Conservation (phyloP, 2,329 filamentous ascomycete species). For the Zalaria obscura region DNA sequence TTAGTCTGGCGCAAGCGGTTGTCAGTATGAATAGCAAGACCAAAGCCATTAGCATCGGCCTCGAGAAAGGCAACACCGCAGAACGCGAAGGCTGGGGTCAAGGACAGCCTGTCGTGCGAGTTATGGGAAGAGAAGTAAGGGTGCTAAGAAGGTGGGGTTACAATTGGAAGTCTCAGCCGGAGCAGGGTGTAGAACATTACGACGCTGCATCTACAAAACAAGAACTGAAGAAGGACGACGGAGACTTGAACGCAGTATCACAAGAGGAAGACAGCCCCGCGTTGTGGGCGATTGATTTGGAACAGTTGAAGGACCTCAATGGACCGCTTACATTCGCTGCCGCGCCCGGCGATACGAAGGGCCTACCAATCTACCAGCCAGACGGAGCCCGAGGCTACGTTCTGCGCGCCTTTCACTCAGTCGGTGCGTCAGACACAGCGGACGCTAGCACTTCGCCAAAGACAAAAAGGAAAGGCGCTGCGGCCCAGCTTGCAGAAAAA, state of each 20-base stretch:
- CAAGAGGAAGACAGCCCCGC: slow-evolving; percentile 27
- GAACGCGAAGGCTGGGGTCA: slow-evolving; percentile 60
- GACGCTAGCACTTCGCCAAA: slow-evolving; percentile 5
- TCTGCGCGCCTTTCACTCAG: slow-evolving; percentile 37
- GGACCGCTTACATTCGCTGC: slow-evolving; percentile 5
- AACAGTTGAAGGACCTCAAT: slow-evolving; percentile 32
- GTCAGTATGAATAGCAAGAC: slow-evolving; percentile 68
- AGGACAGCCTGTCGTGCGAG: slow-evolving; percentile 57
- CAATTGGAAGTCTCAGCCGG: slow-evolving; percentile 35
- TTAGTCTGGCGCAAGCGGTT: slow-evolving; percentile 72
- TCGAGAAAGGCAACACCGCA: slow-evolving; percentile 49
- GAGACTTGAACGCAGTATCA: slow-evolving; percentile 1
- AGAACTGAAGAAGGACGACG: slow-evolving; percentile 3
- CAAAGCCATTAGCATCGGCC: slow-evolving; percentile 61
- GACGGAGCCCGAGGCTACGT: slow-evolving; percentile 51
- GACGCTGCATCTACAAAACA: neutral
- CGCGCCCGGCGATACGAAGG: slow-evolving; percentile 16
- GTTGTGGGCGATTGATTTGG: slow-evolving; percentile 45
- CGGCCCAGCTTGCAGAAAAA: slow-evolving; percentile 43
- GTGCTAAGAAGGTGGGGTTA: slow-evolving; percentile 72
- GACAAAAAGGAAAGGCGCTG: slow-evolving; percentile 34
- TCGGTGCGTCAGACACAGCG: neutral
- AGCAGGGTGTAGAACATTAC: slow-evolving; percentile 8
- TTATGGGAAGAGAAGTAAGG: slow-evolving; percentile 60
- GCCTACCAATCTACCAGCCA: slow-evolving; percentile 61